Percentiles rank a stretch among this genome's conserved stretches.
Conservation (phyloP, 2,329 filamentous ascomycete species). For the Microdochium paspali region DNA sequence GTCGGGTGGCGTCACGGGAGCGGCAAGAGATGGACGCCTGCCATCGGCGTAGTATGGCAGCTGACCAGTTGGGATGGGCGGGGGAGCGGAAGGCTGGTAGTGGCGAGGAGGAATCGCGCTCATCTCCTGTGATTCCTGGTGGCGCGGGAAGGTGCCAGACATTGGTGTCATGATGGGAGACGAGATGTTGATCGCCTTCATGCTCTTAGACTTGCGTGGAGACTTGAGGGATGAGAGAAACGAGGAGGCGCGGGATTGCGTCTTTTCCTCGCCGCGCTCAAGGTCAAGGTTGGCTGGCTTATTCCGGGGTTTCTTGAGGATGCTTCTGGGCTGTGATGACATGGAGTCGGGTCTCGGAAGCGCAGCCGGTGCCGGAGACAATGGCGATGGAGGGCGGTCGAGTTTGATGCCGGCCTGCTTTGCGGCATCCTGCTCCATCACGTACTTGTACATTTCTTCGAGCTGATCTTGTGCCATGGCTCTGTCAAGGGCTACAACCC, state of each 20-base stretch:
- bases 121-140: conserved; percentile 43
- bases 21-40: conserved; percentile 20
- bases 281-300: conserved; percentile 30
- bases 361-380: conserved; percentile 16
- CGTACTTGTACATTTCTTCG: conserved; percentile 83
- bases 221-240: conserved; percentile 53
- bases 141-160: conserved; percentile 47
- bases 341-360: conserved; percentile 24
- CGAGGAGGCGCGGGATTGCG: conserved; percentile 47
- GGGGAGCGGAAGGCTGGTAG: conserved; percentile 47
- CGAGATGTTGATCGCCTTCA: conserved; percentile 48
- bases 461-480: conserved; percentile 72
- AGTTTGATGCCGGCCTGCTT: conserved; percentile 46
- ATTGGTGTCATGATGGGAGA: conserved; percentile 57
- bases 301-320: conserved; percentile 29
- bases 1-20: conserved; percentile 31
- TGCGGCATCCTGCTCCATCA: conserved; percentile 78
- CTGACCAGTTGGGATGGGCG: conserved; percentile 42
- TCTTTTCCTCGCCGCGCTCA: conserved; percentile 31
- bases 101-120: conserved; percentile 46
- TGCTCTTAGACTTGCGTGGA: conserved; percentile 39
- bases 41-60: conserved; percentile 23
- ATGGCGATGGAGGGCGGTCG: conserved; percentile 29
- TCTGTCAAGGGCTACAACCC: conserved; percentile 65
- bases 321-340: conserved; percentile 14